These are phyloP conservation scores for Pseudonitzschia multistriata DNA, from an alignment of 108 stramenopile genomes.

Conservation along the genomic window DNA sequence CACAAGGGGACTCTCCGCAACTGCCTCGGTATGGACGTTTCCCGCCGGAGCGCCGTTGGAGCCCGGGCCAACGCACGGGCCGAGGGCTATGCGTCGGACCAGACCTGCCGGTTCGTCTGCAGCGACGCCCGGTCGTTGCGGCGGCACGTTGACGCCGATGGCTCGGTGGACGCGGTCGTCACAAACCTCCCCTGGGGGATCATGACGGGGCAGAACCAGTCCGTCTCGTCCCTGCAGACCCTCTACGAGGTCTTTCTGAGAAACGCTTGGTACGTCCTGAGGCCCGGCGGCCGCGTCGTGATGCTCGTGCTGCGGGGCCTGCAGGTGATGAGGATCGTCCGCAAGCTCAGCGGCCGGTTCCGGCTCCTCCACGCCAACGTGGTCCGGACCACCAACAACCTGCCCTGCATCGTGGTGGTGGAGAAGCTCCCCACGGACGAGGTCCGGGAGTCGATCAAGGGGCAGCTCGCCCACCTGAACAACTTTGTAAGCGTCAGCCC, in stretches of 20 bases:
- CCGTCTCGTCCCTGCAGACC: conserved; percentile 56
- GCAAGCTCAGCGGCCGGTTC: conserved; percentile 64
- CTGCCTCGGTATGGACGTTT: conserved; percentile 68
- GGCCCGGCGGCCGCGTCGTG: conserved; percentile 53
- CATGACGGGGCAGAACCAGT: conserved; percentile 62
- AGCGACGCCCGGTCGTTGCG: conserved; percentile 60
- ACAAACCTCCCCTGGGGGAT: conserved; percentile 72
- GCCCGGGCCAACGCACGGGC: conserved; percentile 61
- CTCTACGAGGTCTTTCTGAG: conserved; percentile 72
- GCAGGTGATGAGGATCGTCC: conserved; percentile 64
- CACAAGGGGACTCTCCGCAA: conserved; percentile 31
- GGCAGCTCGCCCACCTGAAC: conserved; percentile 56
- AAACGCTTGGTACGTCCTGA: conserved; percentile 65
- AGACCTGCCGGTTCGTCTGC: conserved; percentile 50
- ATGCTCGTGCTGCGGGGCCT: conserved; percentile 69
- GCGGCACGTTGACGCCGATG: conserved; percentile 45
- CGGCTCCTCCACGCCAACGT: conserved; percentile 54
- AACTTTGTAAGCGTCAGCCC: conserved; percentile 65
- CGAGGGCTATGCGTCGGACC: conserved; percentile 37
- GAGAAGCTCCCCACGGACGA: conserved; percentile 57
- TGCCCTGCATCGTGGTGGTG: conserved; percentile 65
- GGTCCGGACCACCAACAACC: conserved; percentile 66
- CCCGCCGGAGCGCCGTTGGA: conserved; percentile 49
- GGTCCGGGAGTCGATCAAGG: conserved; percentile 57
- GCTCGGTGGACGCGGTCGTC: conserved; percentile 58